Base-by-base conservation (phyloP, 371 early-diverging fungal genomes). In the Lichtheimia ornata region DNA sequence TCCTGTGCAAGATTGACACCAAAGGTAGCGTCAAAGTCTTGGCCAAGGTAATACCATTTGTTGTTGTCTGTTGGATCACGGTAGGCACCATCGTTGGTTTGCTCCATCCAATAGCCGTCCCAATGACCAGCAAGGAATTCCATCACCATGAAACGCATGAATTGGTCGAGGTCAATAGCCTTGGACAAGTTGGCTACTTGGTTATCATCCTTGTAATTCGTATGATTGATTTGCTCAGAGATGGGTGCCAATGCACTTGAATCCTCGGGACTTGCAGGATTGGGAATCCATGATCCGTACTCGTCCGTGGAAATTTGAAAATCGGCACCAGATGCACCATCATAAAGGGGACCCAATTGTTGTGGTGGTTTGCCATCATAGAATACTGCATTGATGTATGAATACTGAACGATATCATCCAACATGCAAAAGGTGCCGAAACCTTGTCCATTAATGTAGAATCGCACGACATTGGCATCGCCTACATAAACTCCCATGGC, bases 11-110 rank as follows among this genome's bases (percentile, higher is more conserved):
- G 52, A 65, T 83, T 84, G 63, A 84, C 73, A 67, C 85, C 85
- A 59, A 84, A 84, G 50, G 85, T 83, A 18, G 74, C 85, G 56
- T 84, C 85, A 53, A 71, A 84, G 56, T 84, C 85, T 68, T 84
- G 84, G 11, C 65, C 74, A 11, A 79, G 54, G 64, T 69, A 79
- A 64, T 69, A 76, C 79, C 79, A 79, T 14, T 53, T 67, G 58
- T 67, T 73, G 64, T 76, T 71, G 18, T 70, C 60, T 9, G 70
- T 69, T 22, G 68, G 72, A 50, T 84, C 84, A 43, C 77, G 74
- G 65, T 81, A 84, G 13, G 82, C 79, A 67, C 80, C 85, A 56
- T 76, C 74, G 66, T 84, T 84, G 60, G 81, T 78, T 63, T 81
- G 83, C 22, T 28, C 51, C 72, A 75, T 75, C 85, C 85, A 84